Percentiles rank a stretch among this genome's conserved stretches.
These are phyloP conservation scores for Sugiyamaella japonica DNA, from an alignment of 1,139 yeast species.

Conservation along the genomic window DNA sequence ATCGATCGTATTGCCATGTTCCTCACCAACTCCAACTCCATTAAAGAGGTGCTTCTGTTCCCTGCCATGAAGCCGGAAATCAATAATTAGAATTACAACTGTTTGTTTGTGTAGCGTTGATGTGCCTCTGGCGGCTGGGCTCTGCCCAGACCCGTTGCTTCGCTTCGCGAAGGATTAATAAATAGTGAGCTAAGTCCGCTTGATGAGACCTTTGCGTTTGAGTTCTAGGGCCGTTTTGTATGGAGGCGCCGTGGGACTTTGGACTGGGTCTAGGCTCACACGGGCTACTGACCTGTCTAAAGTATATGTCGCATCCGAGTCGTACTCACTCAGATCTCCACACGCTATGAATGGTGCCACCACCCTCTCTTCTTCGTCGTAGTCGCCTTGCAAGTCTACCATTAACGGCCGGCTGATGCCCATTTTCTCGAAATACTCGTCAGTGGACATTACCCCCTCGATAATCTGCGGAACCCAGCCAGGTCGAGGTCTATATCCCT, in stretches of 20 bases:
- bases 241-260: slow-evolving; percentile 94
- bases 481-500: slow-evolving; percentile 76
- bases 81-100: slow-evolving; percentile 31
- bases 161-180: background rate
- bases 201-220: slow-evolving; percentile 70
- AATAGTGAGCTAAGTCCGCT: slow-evolving; percentile 16
- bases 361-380: slow-evolving; percentile 58
- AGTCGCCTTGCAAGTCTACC: slow-evolving; percentile 31
- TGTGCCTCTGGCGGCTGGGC: background rate
- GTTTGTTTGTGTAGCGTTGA: background rate
- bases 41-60: slow-evolving; percentile 96
- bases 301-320: slow-evolving; percentile 93
- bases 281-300: slow-evolving; percentile 46
- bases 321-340: slow-evolving; percentile 83
- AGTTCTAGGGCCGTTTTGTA: slow-evolving; percentile 86
- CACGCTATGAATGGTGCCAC: slow-evolving; percentile 92
- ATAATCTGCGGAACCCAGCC: slow-evolving; percentile 69
- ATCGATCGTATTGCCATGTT: slow-evolving; percentile 98
- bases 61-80: slow-evolving; percentile 96
- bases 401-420: slow-evolving; percentile 36
- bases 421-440: slow-evolving; percentile 64
- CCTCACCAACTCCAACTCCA: slow-evolving; percentile 92
- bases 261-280: slow-evolving; percentile 79
- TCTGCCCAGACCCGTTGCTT: background rate
- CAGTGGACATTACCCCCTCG: slow-evolving; percentile 56